These are phyloP conservation scores for Vaucheria bursata DNA, from an alignment of 352 stramenopile species.

Conservation along the genomic window DNA sequence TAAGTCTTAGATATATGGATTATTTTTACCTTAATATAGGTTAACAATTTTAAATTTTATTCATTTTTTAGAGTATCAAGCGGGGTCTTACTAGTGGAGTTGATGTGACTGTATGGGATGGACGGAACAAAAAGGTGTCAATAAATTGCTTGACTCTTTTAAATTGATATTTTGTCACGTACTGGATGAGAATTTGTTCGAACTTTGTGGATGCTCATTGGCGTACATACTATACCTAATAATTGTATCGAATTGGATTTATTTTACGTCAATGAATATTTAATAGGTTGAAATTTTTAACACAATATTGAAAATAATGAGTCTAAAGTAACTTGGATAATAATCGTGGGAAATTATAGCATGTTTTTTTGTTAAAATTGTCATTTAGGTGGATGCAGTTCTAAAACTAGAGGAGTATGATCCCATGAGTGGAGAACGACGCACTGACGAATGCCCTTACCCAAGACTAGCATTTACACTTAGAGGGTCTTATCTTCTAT, in stretches of 20 bases:
- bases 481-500: background rate
- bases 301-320: background rate
- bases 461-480: background rate
- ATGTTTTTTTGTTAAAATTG: background rate
- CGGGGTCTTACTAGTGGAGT: background rate
- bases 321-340: background rate
- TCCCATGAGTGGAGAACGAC: background rate
- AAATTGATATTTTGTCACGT: too few relatives aligned
- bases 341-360: background rate
- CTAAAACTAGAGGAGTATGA: background rate
- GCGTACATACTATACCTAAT: too few relatives aligned
- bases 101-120: slow-evolving; percentile 11
- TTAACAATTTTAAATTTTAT: background rate
- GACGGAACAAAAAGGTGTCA: slow-evolving; percentile 9
- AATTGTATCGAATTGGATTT: too few relatives aligned
- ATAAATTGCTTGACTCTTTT: background rate
- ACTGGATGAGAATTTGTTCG: too few relatives aligned
- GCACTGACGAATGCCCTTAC: background rate
- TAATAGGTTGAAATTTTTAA: background rate
- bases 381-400: slow-evolving; percentile 3
- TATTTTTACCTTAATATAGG: background rate
- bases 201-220: too few relatives aligned
- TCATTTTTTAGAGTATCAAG: slow-evolving; percentile 4
- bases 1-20: background rate
- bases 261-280: too few relatives aligned